Evolutionary conservation across 208 protist genomes (phyloP).

Genomic region (Endotrypanum monterogeii): DNA sequence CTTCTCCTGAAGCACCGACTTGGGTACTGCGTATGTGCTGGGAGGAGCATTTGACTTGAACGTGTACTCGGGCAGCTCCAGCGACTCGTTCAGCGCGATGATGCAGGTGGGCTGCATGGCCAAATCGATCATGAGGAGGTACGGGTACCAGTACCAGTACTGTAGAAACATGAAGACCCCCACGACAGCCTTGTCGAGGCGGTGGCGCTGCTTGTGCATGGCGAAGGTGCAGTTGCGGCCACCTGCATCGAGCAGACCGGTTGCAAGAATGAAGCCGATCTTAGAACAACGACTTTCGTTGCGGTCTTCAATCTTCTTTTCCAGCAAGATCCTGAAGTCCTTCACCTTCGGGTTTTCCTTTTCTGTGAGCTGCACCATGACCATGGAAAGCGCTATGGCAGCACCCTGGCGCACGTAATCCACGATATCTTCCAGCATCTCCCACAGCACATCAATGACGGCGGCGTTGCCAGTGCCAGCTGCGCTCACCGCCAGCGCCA

Average conservation of each 20-base stretch:
- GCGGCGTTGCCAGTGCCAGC: conserved; percentile 95
- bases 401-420: conserved; percentile 99
- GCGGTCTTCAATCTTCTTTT: conserved; percentile 86
- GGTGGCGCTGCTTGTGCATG: conserved; percentile 94
- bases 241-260: conserved; percentile 98
- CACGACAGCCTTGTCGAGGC: conserved; percentile 94
- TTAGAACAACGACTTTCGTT: conserved; percentile 96
- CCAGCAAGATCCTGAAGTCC: conserved; percentile 81
- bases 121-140: conserved; percentile 96
- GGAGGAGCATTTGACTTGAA: conserved; percentile 93
- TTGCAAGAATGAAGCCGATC: conserved; percentile 97
- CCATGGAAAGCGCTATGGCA: conserved; percentile 95
- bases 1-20: conserved; percentile 87
- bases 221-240: conserved; percentile 97
- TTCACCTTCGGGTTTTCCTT: conserved; percentile 88
- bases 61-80: conserved; percentile 95
- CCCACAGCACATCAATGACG: conserved; percentile 95
- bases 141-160: conserved; percentile 99
- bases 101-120: conserved; percentile 97
- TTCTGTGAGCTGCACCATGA: conserved; percentile 95
- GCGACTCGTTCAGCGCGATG: conserved; percentile 97
- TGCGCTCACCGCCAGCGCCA: conserved; percentile 97
- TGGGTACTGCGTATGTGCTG: conserved; percentile 93
- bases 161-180: conserved; percentile 98
- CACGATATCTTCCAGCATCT: conserved; percentile 93